phyloP scores from a whole-genome alignment of 2,329 filamentous ascomycete genomes.

The Achaetomium macrosporum region DNA sequence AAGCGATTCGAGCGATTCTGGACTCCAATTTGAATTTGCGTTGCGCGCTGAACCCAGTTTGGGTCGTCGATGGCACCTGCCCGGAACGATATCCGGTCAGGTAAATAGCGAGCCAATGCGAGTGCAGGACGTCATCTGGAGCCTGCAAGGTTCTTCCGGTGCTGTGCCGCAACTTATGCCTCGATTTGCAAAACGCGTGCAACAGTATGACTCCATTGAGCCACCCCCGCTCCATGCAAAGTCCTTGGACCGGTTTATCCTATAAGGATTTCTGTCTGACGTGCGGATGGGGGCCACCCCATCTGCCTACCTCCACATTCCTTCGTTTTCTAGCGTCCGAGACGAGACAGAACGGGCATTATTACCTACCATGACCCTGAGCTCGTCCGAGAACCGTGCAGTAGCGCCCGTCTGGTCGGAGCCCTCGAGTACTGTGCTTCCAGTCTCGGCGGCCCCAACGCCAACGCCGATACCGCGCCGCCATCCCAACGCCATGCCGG shows the following conservation, averaged over 20 bases:
- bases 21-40: too few species aligned
- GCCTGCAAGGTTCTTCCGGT: background rate
- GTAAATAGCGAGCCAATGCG: background rate
- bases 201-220: background rate
- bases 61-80: background rate
- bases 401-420: slow-evolving; percentile 19
- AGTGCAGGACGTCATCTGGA: background rate
- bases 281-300: background rate
- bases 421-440: slow-evolving; percentile 1
- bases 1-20: too few species aligned
- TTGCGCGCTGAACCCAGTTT: too few species aligned
- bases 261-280: slow-evolving; percentile 1
- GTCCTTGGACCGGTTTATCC: background rate
- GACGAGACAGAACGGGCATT: background rate
- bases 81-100: background rate
- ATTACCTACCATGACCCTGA: too few species aligned
- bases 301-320: background rate
- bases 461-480: background rate
- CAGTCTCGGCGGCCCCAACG: background rate
- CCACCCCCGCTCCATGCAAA: background rate
- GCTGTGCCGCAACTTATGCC: background rate
- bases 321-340: background rate
- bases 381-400: slow-evolving; percentile 25
- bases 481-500: background rate
- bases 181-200: background rate